phyloP scores from a whole-genome alignment of 1,139 yeast genomes.

The Meyerozyma sp. region DNA sequence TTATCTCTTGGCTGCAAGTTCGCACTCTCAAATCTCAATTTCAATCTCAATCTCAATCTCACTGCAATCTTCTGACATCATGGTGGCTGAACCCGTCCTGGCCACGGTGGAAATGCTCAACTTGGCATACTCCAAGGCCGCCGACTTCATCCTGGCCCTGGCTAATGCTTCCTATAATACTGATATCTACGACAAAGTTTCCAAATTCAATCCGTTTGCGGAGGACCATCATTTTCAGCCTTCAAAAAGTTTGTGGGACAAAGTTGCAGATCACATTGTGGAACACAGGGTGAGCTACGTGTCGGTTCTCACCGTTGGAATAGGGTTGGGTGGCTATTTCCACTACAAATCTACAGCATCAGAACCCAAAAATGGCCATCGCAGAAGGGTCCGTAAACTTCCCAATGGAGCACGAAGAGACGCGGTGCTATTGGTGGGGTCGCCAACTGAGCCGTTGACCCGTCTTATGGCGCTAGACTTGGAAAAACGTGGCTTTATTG shows the following conservation, averaged over 20 bases:
- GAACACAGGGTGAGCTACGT: constrained; percentile 13
- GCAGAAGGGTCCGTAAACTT: constrained; percentile 57
- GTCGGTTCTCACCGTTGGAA: constrained; percentile 23
- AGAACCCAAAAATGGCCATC: constrained; percentile 10
- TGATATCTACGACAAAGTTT: constrained; percentile 14
- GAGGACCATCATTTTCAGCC: constrained; percentile 4
- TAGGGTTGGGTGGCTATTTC: constrained; percentile 18
- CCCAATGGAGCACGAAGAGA: constrained; percentile 70
- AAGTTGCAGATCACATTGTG: constrained; percentile 8
- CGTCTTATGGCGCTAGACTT: constrained; percentile 67
- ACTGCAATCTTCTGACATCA: constrained; percentile 6
- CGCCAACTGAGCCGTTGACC: constrained; percentile 73
- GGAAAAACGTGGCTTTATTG: constrained; percentile 74
- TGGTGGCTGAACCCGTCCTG: constrained; percentile 46
- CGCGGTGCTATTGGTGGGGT: constrained; percentile 68
- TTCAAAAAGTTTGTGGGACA: constrained; percentile 4
- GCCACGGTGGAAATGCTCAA: constrained; percentile 31
- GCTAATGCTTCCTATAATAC: constrained; percentile 18
- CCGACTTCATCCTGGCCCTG: constrained; percentile 20
- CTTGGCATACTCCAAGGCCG: constrained; percentile 19
- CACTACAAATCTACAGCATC: neutral
- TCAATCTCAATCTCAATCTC: too few relatives aligned
- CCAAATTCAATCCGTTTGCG: constrained; percentile 10
- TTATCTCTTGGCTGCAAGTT: neutral
- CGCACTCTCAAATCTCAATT: neutral